Evolutionary conservation across 129 eudicot species (phyloP), one percentile per base, ranked within the genome.

Genomic region (Ambrosia artemisiifolia): DNA sequence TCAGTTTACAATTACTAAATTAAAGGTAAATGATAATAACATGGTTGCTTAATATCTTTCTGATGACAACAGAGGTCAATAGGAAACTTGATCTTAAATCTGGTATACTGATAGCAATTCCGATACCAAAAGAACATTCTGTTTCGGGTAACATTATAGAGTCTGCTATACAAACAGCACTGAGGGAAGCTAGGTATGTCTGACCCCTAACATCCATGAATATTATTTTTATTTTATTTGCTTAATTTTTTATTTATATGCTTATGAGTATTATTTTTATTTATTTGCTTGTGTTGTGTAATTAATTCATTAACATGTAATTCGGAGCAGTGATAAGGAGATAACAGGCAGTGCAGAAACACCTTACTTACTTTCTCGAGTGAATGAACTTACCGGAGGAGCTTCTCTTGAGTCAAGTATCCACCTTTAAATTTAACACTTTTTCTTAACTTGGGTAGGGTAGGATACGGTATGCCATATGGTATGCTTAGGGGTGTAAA

Each of bases 381-480:
- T 90, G 76, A 95, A 86, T 72, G 88, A 88, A 75, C 82, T 90
- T 14, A 94, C 99, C 0, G 99, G 94, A 71, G 97, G 99, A 78
- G 91, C 97, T 47, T 95, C 99, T 65, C 85, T 95, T 78, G 86
- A 87, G 80, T 84, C 99, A 36, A 95, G 99, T 94, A 94, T 94
- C 95, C 99, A 30, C 43, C 19, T 88, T 78, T 50, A 30, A 78
- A 42, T 65, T 65, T 24, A 49, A 24, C 65, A 53, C 3, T 48
- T 46, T 28, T 42, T 5, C 1, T 8, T 11, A 19, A 19, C n/a
- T 38, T 67, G 40, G 8, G n/a, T 36, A 20, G 36, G 40, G 32
- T 61, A 46, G 7, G 50, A 43, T 7, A 56, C 35, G 70, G 16
- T 12, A 24, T 24, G 28, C 28, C 28, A 24, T 24, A 24, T 24